A percentile compares a stretch with the other conserved stretches of the same genome.
Conservation (phyloP, 2,329 filamentous ascomycete species). For the Ceratocystiopsis minuta region DNA sequence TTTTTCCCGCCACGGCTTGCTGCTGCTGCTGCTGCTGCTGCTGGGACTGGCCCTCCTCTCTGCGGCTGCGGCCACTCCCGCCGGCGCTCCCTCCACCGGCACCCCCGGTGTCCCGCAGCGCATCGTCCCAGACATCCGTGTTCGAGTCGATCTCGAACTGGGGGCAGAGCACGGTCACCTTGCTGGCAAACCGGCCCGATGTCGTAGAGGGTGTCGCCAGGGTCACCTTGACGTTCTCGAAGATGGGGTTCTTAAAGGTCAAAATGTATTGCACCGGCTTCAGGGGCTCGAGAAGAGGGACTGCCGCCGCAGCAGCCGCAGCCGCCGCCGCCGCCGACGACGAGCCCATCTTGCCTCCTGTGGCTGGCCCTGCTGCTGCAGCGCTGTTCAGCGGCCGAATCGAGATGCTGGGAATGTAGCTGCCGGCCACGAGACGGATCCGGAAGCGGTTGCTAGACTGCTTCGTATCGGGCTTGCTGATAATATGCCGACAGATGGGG, state of each 20-base stretch:
- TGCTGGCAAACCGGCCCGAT: constrained; percentile 56
- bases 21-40: constrained; percentile 19
- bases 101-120: constrained; percentile 39
- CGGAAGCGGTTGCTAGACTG: constrained; percentile 77
- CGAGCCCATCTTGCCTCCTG: constrained; percentile 4
- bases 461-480: constrained; percentile 86
- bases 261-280: constrained; percentile 62
- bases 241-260: constrained; percentile 85
- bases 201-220: constrained; percentile 70
- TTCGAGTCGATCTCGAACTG: constrained; percentile 90
- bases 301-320: constrained; percentile 5
- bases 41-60: constrained; percentile 30
- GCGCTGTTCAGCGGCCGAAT: constrained; percentile 40
- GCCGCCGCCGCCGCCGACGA: constrained; percentile 10
- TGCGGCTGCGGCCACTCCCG: constrained; percentile 20
- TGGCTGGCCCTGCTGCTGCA: background rate
- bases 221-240: constrained; percentile 73
- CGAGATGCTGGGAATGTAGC: constrained; percentile 69
- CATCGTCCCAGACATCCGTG: constrained; percentile 76
- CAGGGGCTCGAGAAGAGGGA: constrained; percentile 33
- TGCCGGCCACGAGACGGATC: constrained; percentile 75
- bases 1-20: constrained; percentile 71
- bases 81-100: constrained; percentile 14
- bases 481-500: constrained; percentile 79
- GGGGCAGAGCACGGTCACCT: constrained; percentile 82